These are phyloP conservation scores for Colletotrichum higginsianum DNA, from an alignment of 2,329 filamentous ascomycete species.

Conservation along the genomic window DNA sequence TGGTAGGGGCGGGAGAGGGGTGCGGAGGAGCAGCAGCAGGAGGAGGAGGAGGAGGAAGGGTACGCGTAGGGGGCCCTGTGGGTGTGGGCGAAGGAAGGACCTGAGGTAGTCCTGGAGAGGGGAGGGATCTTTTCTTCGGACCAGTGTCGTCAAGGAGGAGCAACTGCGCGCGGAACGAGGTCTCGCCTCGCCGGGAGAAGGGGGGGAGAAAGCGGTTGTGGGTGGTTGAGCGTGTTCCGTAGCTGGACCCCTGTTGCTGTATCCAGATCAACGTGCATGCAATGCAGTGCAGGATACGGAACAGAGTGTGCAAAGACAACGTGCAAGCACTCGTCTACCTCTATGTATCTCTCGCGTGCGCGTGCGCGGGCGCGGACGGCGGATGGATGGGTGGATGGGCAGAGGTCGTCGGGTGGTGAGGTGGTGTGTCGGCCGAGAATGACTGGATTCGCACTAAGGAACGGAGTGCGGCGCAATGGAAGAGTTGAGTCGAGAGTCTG, in stretches of 20 bases:
- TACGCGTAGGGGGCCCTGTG: slow-evolving; percentile 32
- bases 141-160: slow-evolving; percentile 31
- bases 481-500: slow-evolving; percentile 12
- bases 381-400: not conserved
- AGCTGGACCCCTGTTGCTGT: slow-evolving; percentile 17
- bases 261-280: slow-evolving; percentile 14
- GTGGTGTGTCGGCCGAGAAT: slow-evolving; percentile 36
- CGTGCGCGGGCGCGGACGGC: not conserved
- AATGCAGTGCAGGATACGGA: too few relatives aligned
- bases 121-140: slow-evolving; percentile 24
- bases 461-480: slow-evolving; percentile 13
- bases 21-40: slow-evolving; percentile 39
- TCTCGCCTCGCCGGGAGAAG: slow-evolving; percentile 32
- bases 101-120: slow-evolving; percentile 20
- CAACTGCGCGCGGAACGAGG: slow-evolving; percentile 27
- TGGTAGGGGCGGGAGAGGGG: slow-evolving; percentile 31
- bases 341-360: not conserved
- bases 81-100: slow-evolving; percentile 39
- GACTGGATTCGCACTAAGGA: slow-evolving; percentile 12
- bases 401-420: slow-evolving; percentile 22
- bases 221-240: slow-evolving; percentile 5
- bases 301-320: not conserved
- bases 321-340: slow-evolving; percentile 10
- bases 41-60: slow-evolving; percentile 32
- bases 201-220: slow-evolving; percentile 34